Evolutionary conservation across 1,139 yeast species (phyloP).

Genomic region (Blastobotrys elegans): DNA sequence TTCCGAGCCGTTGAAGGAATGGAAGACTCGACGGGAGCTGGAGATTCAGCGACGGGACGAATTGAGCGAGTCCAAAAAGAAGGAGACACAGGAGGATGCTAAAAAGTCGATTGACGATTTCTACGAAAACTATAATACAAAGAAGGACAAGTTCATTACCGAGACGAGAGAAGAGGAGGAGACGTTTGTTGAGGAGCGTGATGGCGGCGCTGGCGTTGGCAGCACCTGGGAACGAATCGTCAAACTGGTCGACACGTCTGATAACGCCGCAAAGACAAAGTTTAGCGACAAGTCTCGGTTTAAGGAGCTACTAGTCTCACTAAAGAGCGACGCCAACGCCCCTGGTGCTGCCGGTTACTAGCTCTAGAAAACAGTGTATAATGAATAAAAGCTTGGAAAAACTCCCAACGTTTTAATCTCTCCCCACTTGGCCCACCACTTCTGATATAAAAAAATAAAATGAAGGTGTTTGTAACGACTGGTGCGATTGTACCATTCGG

Average conservation of each 20-base stretch:
- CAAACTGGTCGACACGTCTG: slow-evolving; percentile 45
- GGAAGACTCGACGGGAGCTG: slow-evolving; percentile 79
- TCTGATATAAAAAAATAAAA: too few relatives aligned
- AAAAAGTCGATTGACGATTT: slow-evolving; percentile 85
- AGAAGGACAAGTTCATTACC: slow-evolving; percentile 68
- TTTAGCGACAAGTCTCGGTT: slow-evolving; percentile 66
- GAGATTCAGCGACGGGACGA: slow-evolving; percentile 83
- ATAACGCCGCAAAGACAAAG: slow-evolving; percentile 41
- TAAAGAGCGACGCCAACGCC: slow-evolving; percentile 63
- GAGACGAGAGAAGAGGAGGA: slow-evolving; percentile 63
- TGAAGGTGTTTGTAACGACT: slow-evolving; percentile 55
- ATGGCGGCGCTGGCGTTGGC: slow-evolving; percentile 63
- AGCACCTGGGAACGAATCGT: slow-evolving; percentile 87
- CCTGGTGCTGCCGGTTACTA: slow-evolving; percentile 67
- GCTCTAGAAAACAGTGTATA: too few relatives aligned
- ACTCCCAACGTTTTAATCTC: too few relatives aligned
- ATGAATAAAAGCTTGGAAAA: too few relatives aligned
- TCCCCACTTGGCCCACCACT: too few relatives aligned
- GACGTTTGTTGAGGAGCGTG: slow-evolving; percentile 70
- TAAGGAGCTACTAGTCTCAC: slow-evolving; percentile 57
- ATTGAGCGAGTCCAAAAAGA: slow-evolving; percentile 59
- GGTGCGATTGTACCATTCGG: slow-evolving; percentile 85
- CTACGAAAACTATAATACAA: slow-evolving; percentile 85
- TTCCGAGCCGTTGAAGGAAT: slow-evolving; percentile 45
- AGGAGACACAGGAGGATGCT: slow-evolving; percentile 73